These are phyloP conservation scores for Arthrinium puccinioides DNA, from an alignment of 2,329 filamentous ascomycete species.

Conservation along the genomic window DNA sequence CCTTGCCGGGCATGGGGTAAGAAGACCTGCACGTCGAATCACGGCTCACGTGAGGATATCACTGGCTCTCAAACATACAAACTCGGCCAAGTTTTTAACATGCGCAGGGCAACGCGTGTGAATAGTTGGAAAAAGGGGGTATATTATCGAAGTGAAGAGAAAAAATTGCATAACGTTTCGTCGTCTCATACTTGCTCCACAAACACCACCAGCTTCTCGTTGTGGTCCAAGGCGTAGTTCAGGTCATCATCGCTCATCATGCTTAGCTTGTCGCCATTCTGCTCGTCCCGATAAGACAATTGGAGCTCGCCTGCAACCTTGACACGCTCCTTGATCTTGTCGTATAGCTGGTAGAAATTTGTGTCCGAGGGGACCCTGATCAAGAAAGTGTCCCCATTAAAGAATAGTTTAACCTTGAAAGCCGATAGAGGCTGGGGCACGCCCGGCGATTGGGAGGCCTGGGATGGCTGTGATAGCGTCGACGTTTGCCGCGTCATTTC, in stretches of 20 bases:
- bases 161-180: background rate
- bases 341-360: conserved; percentile 67
- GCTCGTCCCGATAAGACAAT: conserved; percentile 82
- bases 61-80: too few species aligned
- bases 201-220: conserved; percentile 79
- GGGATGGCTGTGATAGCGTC: conserved; percentile 44
- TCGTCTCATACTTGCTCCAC: conserved; percentile 43
- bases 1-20: too few species aligned
- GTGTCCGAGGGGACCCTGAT: conserved; percentile 83
- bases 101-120: too few species aligned
- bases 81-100: too few species aligned
- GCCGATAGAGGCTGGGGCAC: conserved; percentile 40
- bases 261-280: conserved; percentile 64
- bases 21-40: too few species aligned
- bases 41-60: too few species aligned
- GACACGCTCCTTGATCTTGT: conserved; percentile 78
- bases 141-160: conserved; percentile 8
- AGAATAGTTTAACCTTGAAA: conserved; percentile 94
- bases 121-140: conserved; percentile 3
- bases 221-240: conserved; percentile 70
- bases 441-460: conserved; percentile 47
- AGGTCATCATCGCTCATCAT: conserved; percentile 77
- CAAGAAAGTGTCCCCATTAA: conserved; percentile 84
- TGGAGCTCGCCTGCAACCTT: conserved; percentile 64
- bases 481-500: conserved; percentile 36